phyloP scores from a whole-genome alignment of 768 basidiomycete species.

The Leccinum uliginosum region DNA sequence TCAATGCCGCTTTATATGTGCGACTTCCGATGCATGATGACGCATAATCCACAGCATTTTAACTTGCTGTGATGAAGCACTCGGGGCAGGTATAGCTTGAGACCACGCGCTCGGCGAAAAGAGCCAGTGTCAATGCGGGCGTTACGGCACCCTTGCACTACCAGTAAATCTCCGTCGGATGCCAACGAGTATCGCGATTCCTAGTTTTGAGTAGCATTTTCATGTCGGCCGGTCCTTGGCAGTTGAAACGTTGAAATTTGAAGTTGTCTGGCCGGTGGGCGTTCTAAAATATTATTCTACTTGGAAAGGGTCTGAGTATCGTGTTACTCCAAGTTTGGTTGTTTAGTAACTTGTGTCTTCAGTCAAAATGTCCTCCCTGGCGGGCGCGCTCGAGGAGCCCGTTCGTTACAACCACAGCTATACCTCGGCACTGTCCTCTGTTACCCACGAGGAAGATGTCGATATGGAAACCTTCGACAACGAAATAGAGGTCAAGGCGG shows the following conservation, averaged over 20 bases:
- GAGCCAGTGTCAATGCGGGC: not conserved
- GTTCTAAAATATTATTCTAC: slow-evolving; percentile 12
- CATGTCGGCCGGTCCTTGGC: not conserved
- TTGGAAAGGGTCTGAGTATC: too few relatives aligned
- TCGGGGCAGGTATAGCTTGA: not conserved
- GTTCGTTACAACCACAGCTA: slow-evolving; percentile 22
- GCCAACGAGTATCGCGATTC: slow-evolving; percentile 19
- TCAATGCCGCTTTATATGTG: slow-evolving; percentile 12
- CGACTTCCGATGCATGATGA: not conserved
- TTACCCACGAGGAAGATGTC: slow-evolving; percentile 31
- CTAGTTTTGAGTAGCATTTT: slow-evolving; percentile 14
- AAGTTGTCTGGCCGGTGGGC: not conserved
- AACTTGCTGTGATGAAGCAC: slow-evolving; percentile 18
- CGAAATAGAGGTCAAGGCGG: slow-evolving; percentile 15
- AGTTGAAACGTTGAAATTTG: not conserved
- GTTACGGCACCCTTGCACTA: slow-evolving; percentile 5
- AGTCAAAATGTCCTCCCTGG: slow-evolving; percentile 49
- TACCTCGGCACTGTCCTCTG: slow-evolving; percentile 4
- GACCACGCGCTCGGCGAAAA: slow-evolving; percentile 1
- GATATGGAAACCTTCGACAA: slow-evolving; percentile 35
- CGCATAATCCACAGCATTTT: slow-evolving; percentile 17
- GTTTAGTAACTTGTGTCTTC: not conserved
- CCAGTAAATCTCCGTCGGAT: not conserved
- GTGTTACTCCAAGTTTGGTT: slow-evolving; percentile 21
- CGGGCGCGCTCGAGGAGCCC: slow-evolving; percentile 48